phyloP scores from a whole-genome alignment of 139 green algal genomes.

The Coelastrella sp. region DNA sequence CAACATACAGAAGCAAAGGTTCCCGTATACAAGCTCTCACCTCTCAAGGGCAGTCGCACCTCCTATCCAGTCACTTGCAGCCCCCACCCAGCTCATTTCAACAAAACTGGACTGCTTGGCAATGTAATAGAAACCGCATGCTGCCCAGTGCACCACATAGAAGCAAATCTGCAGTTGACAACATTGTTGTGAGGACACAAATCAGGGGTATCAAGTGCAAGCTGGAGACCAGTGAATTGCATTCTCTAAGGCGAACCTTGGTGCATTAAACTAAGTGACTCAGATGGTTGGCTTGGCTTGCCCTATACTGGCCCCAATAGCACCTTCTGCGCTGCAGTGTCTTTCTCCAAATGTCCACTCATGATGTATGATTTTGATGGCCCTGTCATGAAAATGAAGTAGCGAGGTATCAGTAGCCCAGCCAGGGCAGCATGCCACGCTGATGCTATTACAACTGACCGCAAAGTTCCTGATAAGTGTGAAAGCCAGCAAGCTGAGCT shows the following conservation, averaged over 20 bases:
- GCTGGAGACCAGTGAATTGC: background rate
- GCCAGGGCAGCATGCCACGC: background rate
- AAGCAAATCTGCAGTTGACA: constrained; percentile 45
- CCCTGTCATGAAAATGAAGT: too few relatives aligned
- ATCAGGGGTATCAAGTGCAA: background rate
- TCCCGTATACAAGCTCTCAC: background rate
- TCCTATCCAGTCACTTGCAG: constrained; percentile 56
- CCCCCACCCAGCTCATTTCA: background rate
- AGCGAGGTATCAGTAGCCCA: background rate
- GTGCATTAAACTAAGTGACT: too few relatives aligned
- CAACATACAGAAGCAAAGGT: too few relatives aligned
- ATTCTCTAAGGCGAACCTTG: background rate
- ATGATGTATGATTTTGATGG: too few relatives aligned
- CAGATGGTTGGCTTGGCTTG: too few relatives aligned
- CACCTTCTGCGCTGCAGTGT: too few relatives aligned
- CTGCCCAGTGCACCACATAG: constrained; percentile 56
- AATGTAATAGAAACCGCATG: constrained; percentile 66
- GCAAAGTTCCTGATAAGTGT: constrained; percentile 63
- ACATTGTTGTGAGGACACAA: background rate
- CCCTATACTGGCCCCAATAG: too few relatives aligned
- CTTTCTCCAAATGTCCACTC: too few relatives aligned
- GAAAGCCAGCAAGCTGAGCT: constrained; percentile 48
- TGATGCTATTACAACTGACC: constrained; percentile 10
- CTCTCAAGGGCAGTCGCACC: constrained; percentile 1
- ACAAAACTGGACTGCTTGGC: constrained; percentile 42